These are phyloP conservation scores for Thinopyrum elongatum DNA, from an alignment of 176 grass and related monocot genomes.

Conservation along the genomic window DNA sequence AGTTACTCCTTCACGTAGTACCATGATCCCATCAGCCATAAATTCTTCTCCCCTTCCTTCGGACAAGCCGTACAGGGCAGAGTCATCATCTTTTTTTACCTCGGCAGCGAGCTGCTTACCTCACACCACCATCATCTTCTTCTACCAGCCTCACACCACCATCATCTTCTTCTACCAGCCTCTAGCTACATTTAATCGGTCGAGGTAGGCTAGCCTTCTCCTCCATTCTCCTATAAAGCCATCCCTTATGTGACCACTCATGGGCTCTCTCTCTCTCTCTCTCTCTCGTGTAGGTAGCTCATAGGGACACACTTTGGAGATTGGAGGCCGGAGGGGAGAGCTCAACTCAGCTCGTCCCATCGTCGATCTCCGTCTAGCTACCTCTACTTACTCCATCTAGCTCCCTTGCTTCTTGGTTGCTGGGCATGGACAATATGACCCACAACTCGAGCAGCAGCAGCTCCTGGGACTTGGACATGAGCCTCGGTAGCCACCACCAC, in stretches of 20 bases:
- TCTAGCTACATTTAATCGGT: slow-evolving; percentile 11
- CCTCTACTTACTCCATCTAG: slow-evolving; percentile 27
- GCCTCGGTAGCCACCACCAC: slow-evolving; percentile 62
- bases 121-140: slow-evolving; percentile 8
- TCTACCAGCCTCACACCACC: background rate
- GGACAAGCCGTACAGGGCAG: background rate
- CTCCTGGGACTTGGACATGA: slow-evolving; percentile 95
- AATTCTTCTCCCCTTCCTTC: slow-evolving; percentile 10
- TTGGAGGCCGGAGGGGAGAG: background rate
- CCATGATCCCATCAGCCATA: slow-evolving; percentile 38
- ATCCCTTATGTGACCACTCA: slow-evolving; percentile 55
- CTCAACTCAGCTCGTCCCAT: slow-evolving; percentile 12
- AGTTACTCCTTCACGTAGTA: slow-evolving; percentile 18
- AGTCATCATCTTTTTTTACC: slow-evolving; percentile 15
- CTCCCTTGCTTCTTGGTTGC: slow-evolving; percentile 1
- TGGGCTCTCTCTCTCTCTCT: slow-evolving; percentile 27
- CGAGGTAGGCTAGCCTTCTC: slow-evolving; percentile 27
- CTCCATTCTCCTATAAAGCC: slow-evolving; percentile 61
- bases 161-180: slow-evolving; percentile 5
- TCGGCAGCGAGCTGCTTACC: background rate
- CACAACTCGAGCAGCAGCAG: slow-evolving; percentile 72
- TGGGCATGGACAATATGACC: slow-evolving; percentile 61
- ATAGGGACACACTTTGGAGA: background rate
- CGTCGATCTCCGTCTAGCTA: slow-evolving; percentile 22
- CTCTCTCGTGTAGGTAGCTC: slow-evolving; percentile 15